Evolutionary conservation across 192 early-diverging fungal species (phyloP).

Genomic region (Coemansia sp.): DNA sequence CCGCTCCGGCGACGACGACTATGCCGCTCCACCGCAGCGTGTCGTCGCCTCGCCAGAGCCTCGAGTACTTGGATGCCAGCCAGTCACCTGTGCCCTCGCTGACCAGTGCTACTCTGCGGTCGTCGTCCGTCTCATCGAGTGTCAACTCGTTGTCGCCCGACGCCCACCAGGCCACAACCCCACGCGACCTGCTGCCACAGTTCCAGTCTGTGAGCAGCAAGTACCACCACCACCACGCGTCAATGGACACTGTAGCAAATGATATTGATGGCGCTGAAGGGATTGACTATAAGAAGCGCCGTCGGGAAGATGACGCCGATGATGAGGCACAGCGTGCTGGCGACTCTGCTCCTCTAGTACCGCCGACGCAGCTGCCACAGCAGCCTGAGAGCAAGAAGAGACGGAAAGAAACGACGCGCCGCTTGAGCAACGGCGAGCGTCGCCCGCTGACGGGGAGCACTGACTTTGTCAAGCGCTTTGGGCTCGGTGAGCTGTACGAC

Average conservation of each 20-base stretch:
- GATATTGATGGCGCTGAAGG: not conserved
- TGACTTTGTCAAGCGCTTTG: conserved; percentile 40
- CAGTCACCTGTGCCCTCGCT: conserved; percentile 51
- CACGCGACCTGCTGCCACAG: conserved; percentile 41
- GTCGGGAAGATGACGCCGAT: not conserved
- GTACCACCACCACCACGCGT: not conserved
- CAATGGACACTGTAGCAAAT: not conserved
- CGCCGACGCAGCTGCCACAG: not conserved
- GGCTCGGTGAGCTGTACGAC: conserved; percentile 33
- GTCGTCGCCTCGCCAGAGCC: not conserved
- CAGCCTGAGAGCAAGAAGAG: not conserved
- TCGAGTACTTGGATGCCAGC: conserved; percentile 11
- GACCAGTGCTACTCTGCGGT: conserved; percentile 33
- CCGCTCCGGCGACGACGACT: not conserved
- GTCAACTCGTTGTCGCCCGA: conserved; percentile 51
- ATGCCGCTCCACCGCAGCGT: conserved; percentile 6
- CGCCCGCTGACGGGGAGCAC: conserved; percentile 36
- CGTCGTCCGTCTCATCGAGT: conserved; percentile 50
- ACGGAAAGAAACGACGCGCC: conserved; percentile 6
- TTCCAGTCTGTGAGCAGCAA: conserved; percentile 13
- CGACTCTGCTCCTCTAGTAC: not conserved
- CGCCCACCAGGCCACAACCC: conserved; percentile 19
- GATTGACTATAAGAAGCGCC: not conserved
- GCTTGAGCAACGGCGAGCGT: not conserved
- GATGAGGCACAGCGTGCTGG: not conserved